Evolutionary conservation across 768 basidiomycete species (phyloP), one percentile per base, ranked within the genome.

Genomic region (Panus rudis): DNA sequence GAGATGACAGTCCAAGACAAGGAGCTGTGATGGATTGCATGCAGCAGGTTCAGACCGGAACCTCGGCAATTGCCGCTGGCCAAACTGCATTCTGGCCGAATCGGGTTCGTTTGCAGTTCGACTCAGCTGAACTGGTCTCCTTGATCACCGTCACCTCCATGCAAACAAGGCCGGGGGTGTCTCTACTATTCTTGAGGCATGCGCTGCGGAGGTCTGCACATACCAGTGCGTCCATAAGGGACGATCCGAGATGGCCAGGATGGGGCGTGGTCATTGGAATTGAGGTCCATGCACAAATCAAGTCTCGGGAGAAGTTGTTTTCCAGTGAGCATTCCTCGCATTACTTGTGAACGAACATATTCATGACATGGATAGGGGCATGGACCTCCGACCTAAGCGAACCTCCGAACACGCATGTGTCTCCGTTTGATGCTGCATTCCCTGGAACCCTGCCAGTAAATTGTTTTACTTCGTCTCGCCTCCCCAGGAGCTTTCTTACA

Each of bases 281-380:
- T 37, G 96, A 99, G 57, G 88, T 94, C 4, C 96, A 98, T 58
- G 89, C 92, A 0, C 94, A 98, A 60, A 78, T 99, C 57, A 88
- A 85, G 62, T 83, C 91, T 2, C 76, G 81, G 44, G 66, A 70
- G 44, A 99, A 99, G 63, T 73, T 99, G 20, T 97, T 99, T 63
- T 97, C 92, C 27, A 55, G 79, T 79, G 19, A 48, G 74, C 63
- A 16, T 11, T 7, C 14, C 37, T 16, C 30, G 7, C 24, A 26
- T 16, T 24, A 20, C 8, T 33, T 39, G 11, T 10, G 26, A 26
- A 25, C 24, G 40, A 25, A 39, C 16, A 42, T 16, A 25, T 20
- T 14, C 41, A 24, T n/a, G 41, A 47, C n/a, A 19, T 44, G 10
- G 17, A 17, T 42, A 78, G 76, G 61, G 23, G 54, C 73, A 2